Conservation (phyloP, 1,284 basidiomycete species). For the Irpex sp. region DNA sequence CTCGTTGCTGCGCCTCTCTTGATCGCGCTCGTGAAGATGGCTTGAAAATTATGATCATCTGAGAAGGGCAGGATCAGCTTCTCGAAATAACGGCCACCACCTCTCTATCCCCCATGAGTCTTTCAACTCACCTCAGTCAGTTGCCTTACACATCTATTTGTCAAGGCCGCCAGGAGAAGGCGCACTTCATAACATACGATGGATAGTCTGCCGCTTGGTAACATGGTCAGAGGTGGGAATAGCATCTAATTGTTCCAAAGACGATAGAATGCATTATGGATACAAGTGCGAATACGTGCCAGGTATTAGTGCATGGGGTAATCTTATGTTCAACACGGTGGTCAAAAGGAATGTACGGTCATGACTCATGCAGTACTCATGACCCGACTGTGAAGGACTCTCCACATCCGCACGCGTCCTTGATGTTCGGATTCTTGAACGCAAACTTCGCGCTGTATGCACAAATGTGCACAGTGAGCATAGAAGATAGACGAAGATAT, state of each 20-base stretch:
- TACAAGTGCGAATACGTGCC: neutral
- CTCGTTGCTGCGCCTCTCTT: no score
- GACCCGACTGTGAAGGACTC: conserved; percentile 75
- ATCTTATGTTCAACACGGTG: neutral
- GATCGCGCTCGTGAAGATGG: no score
- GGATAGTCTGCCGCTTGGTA: no score
- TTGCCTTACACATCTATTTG: no score
- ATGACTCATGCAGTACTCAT: conserved; percentile 5
- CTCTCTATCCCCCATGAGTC: no score
- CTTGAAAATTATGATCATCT: no score
- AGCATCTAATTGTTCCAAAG: neutral
- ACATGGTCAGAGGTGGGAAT: neutral
- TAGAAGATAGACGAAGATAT: neutral
- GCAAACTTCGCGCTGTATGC: conserved; percentile 81
- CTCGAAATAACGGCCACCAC: no score
- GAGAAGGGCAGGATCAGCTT: no score
- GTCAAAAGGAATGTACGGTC: neutral
- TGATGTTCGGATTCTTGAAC: conserved; percentile 88
- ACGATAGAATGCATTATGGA: neutral
- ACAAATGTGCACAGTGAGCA: neutral
- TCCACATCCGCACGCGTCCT: conserved; percentile 93
- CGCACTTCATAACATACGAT: no score
- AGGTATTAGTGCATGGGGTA: neutral
- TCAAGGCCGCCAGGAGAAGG: no score
- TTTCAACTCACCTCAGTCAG: no score